Conservation (phyloP, 768 basidiomycete species). For the Suillus lakei region DNA sequence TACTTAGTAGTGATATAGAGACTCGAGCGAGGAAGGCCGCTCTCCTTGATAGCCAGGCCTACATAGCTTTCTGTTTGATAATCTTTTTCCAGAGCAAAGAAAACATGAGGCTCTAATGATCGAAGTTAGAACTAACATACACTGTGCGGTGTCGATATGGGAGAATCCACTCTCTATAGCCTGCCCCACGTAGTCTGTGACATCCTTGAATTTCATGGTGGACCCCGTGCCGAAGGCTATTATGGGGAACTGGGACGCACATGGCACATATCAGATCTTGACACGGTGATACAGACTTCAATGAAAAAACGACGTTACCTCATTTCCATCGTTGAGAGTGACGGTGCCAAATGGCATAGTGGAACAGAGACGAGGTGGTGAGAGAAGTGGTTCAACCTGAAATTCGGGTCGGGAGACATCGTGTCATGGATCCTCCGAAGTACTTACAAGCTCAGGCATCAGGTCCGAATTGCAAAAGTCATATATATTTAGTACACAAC, state of each 20-base stretch:
- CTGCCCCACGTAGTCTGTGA: slow-evolving; percentile 56
- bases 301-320: slow-evolving; percentile 26
- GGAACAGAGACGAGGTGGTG: too few relatives aligned
- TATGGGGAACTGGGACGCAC: slow-evolving; percentile 51
- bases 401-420: too few relatives aligned
- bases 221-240: slow-evolving; percentile 67
- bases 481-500: too few relatives aligned
- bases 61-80: slow-evolving; percentile 42
- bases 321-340: slow-evolving; percentile 46
- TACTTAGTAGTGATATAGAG: slow-evolving; percentile 67
- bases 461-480: too few relatives aligned
- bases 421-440: too few relatives aligned
- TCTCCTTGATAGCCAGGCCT: slow-evolving; percentile 49
- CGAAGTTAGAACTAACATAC: slow-evolving; percentile 33
- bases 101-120: slow-evolving; percentile 8
- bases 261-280: not conserved
- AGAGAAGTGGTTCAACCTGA: too few relatives aligned
- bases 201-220: slow-evolving; percentile 47
- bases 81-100: not conserved
- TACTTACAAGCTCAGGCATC: too few relatives aligned
- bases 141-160: slow-evolving; percentile 66
- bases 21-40: slow-evolving; percentile 48
- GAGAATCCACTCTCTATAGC: slow-evolving; percentile 65
- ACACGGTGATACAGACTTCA: not conserved
- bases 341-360: slow-evolving; percentile 48